phyloP scores from a whole-genome alignment of 2,329 filamentous ascomycete species.

The Talaromyces atroroseus region DNA sequence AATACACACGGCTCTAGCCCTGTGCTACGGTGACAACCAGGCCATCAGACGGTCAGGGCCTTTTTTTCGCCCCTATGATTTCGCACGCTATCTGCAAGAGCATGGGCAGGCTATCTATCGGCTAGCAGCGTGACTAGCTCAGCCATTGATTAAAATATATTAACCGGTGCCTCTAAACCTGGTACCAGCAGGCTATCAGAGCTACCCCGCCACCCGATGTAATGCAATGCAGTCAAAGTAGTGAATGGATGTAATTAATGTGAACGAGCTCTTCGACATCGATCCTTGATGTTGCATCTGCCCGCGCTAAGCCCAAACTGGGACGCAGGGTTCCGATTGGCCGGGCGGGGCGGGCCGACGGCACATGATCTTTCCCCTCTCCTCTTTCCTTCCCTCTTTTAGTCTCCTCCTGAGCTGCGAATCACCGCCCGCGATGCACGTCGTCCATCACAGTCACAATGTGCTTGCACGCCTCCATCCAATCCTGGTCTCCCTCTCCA shows the following conservation, averaged over 20 bases:
- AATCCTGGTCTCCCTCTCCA: not conserved
- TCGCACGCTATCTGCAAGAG: not conserved
- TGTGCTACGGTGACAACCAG: not conserved
- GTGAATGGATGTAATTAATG: not conserved
- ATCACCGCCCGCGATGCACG: constrained; percentile 9
- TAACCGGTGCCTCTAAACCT: not conserved
- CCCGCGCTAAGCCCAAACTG: not conserved
- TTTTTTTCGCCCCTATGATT: not conserved
- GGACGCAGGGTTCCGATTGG: not conserved
- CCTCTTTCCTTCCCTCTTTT: not conserved
- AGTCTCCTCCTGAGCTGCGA: constrained; percentile 3
- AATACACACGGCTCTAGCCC: not conserved
- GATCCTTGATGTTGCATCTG: not conserved
- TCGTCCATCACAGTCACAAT: constrained; percentile 13
- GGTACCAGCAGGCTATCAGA: not conserved
- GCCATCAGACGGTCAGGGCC: not conserved
- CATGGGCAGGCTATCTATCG: not conserved
- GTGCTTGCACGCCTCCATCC: not conserved
- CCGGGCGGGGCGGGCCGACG: not conserved
- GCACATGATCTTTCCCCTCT: not conserved
- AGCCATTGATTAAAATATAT: not conserved
- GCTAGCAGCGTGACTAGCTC: not conserved
- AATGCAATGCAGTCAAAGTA: not conserved
- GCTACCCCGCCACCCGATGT: not conserved
- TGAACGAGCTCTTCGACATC: not conserved